Percentiles rank a stretch among this genome's conserved stretches.
Evolutionary conservation across 148 eudicot genomes (phyloP).

Genomic region (Silene latifolia): DNA sequence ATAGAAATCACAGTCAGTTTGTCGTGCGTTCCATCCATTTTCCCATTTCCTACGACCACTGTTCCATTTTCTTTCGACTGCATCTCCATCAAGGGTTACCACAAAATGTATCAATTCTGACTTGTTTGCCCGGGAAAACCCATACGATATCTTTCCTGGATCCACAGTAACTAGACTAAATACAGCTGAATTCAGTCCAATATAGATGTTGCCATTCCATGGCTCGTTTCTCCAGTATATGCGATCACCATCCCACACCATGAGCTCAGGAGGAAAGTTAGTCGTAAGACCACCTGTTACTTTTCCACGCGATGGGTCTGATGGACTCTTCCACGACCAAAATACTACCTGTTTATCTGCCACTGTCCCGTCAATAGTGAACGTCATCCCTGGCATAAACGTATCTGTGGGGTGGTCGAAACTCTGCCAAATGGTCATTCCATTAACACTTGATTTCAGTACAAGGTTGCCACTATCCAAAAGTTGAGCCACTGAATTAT

Average conservation of each 20-base stretch:
- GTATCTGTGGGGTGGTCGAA: conserved; percentile 31
- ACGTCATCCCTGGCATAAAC: conserved; percentile 17
- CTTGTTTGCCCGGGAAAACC: conserved; percentile 9
- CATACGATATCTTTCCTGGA: conserved; percentile 8
- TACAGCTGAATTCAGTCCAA: conserved; percentile 20
- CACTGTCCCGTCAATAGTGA: conserved; percentile 2
- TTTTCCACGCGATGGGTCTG: conserved; percentile 39
- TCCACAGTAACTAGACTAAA: conserved; percentile 14
- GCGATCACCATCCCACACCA: conserved; percentile 26
- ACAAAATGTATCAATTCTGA: conserved; percentile 7
- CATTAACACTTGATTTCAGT: conserved; percentile 18
- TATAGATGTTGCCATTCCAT: conserved; percentile 32
- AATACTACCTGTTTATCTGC: neutral
- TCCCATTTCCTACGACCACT: conserved; percentile 23
- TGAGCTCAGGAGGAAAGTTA: conserved; percentile 11
- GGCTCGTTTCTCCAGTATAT: conserved; percentile 42
- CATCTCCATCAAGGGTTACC: conserved; percentile 24
- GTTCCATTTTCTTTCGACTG: conserved; percentile 19
- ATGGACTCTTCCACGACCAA: conserved; percentile 35
- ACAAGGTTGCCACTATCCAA: conserved; percentile 39
- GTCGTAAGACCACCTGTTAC: conserved; percentile 22
- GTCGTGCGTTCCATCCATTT: conserved; percentile 14
- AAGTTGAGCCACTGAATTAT: conserved; percentile 24
- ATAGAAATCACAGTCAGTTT: conserved; percentile 41
- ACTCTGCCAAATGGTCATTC: conserved; percentile 31